These are phyloP conservation scores for Boletus subcaerulescens DNA, from an alignment of 768 basidiomycete genomes.

Conservation along the genomic window DNA sequence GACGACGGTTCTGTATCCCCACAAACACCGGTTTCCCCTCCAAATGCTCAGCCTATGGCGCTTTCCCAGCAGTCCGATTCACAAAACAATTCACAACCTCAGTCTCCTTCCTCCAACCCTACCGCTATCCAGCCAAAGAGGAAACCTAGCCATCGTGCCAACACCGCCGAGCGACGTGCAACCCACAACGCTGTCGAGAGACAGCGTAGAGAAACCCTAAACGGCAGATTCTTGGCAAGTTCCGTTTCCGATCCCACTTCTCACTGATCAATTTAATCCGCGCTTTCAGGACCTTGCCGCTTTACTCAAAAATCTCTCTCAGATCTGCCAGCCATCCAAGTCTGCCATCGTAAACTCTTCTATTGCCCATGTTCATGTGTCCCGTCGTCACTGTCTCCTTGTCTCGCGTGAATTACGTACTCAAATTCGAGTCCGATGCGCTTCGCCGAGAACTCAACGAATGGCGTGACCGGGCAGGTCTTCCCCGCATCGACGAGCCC, in stretches of 20 bases:
- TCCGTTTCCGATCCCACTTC: slow-evolving; percentile 9
- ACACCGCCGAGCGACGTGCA: slow-evolving; percentile 94
- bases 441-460: slow-evolving; percentile 91
- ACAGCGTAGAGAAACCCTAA: slow-evolving; percentile 88
- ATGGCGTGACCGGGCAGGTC: slow-evolving; percentile 77
- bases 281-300: slow-evolving; percentile 76
- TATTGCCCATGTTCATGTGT: slow-evolving; percentile 83
- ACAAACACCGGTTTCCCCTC: slow-evolving; percentile 48
- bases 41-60: slow-evolving; percentile 33
- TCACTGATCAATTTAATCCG: slow-evolving; percentile 13
- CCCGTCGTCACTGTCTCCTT: slow-evolving; percentile 75
- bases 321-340: slow-evolving; percentile 93
- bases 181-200: slow-evolving; percentile 98
- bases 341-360: slow-evolving; percentile 95
- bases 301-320: slow-evolving; percentile 84
- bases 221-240: slow-evolving; percentile 84
- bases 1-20: slow-evolving; percentile 44
- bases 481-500: slow-evolving; percentile 72
- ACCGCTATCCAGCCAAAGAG: slow-evolving; percentile 53
- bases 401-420: slow-evolving; percentile 78
- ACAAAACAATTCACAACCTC: slow-evolving; percentile 18
- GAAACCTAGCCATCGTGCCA: slow-evolving; percentile 85
- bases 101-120: slow-evolving; percentile 23
- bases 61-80: slow-evolving; percentile 31
- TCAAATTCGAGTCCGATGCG: slow-evolving; percentile 81